Conservation (phyloP, 768 basidiomycete species). For the Hypsizygus marmoreus region DNA sequence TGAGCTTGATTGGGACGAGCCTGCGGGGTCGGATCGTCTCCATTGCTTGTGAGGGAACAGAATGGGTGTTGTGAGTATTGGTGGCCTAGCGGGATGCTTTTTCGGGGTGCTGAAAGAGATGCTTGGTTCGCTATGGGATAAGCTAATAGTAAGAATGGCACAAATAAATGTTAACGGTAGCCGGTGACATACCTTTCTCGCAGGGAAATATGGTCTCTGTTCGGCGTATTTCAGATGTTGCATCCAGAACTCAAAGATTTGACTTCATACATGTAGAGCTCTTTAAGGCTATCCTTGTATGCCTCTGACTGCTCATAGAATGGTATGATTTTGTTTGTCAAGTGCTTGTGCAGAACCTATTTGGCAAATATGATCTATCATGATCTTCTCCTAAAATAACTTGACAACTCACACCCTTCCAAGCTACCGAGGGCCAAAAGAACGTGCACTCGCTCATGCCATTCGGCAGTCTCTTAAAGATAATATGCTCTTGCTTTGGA, state of each 20-base stretch:
- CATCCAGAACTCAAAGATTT: not conserved
- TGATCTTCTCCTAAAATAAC: not conserved
- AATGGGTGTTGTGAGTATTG: not conserved
- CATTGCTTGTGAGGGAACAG: conserved; percentile 1
- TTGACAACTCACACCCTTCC: conserved; percentile 3
- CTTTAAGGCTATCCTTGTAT: conserved; percentile 14
- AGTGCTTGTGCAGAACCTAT: conserved; percentile 22
- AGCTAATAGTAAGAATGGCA: no score
- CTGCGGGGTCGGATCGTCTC: conserved; percentile 1
- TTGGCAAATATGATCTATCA: not conserved
- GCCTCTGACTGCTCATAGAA: conserved; percentile 9
- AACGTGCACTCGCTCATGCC: conserved; percentile 29
- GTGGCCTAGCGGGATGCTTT: not conserved
- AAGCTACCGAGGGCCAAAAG: conserved; percentile 15
- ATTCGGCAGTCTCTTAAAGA: conserved; percentile 22
- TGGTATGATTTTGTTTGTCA: conserved; percentile 12
- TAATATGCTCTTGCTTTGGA: conserved; percentile 37
- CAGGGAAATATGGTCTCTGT: no score
- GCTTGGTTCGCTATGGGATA: no score
- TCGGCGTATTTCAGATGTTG: no score
- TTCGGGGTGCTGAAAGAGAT: no score
- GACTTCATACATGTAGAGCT: conserved; percentile 34
- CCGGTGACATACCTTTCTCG: no score
- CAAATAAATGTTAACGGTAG: no score
- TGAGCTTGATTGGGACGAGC: not conserved